These are phyloP conservation scores for Penicillium soppii DNA, from an alignment of 495 filamentous ascomycete genomes.

Conservation along the genomic window DNA sequence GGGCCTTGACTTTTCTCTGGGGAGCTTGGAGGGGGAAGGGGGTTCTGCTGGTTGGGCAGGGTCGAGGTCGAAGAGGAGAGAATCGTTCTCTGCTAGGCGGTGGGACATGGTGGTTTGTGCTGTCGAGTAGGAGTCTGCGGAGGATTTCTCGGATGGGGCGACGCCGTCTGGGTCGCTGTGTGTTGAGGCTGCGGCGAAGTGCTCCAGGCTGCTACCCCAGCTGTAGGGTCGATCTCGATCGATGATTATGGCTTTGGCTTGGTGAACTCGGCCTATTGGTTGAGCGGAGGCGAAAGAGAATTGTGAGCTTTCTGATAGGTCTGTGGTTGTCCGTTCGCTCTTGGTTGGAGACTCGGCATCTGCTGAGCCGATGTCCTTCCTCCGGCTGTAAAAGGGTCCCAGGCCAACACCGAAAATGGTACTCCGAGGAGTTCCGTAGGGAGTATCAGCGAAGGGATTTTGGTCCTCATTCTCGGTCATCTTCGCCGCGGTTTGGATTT, in stretches of 20 bases:
- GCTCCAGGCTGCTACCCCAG: constrained; percentile 29
- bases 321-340: constrained; percentile 56
- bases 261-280: constrained; percentile 13
- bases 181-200: constrained; percentile 18
- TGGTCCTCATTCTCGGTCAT: constrained; percentile 27
- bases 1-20: constrained; percentile 30
- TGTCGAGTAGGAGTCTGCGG: constrained; percentile 65
- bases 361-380: constrained; percentile 18
- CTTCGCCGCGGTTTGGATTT: background rate
- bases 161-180: constrained; percentile 27
- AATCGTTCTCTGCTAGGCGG: constrained; percentile 65
- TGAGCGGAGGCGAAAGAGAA: constrained; percentile 32
- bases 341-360: constrained; percentile 44
- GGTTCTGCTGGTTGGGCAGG: constrained; percentile 8
- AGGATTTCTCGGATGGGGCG: constrained; percentile 36
- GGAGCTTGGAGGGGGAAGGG: constrained; percentile 32
- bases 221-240: constrained; percentile 21
- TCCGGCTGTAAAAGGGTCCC: constrained; percentile 27
- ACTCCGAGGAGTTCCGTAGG: constrained; percentile 29
- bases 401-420: constrained; percentile 29
- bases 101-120: constrained; percentile 60
- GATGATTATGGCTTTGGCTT: constrained; percentile 15
- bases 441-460: constrained; percentile 24
- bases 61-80: constrained; percentile 46
- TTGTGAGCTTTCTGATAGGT: constrained; percentile 51